Evolutionary conservation across 2,329 filamentous ascomycete genomes (phyloP).

Genomic region (Botryotinia convoluta): DNA sequence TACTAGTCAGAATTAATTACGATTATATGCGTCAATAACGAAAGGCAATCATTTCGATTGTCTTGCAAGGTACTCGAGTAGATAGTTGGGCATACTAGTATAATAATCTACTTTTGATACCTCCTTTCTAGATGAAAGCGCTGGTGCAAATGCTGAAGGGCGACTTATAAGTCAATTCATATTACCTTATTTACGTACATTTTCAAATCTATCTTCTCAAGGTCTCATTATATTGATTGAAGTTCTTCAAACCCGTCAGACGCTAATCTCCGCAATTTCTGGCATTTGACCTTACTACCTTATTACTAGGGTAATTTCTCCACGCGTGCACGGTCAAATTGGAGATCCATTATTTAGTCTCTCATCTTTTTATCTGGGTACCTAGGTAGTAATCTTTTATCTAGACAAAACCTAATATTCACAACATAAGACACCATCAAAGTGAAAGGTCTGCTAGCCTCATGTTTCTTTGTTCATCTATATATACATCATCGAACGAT

Average conservation of each 20-base stretch:
- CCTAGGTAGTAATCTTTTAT: not conserved
- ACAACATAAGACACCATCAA: not conserved
- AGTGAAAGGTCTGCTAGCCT: not conserved
- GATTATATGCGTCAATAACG: not conserved
- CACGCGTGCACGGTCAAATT: not conserved
- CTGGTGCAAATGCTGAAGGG: not conserved
- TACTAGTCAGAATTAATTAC: not conserved
- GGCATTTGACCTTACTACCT: not conserved
- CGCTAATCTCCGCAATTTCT: constrained; percentile 6
- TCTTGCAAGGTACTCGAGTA: not conserved
- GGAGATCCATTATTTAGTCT: not conserved
- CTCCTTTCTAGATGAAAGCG: not conserved
- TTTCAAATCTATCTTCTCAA: not conserved
- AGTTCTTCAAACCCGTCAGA: not conserved
- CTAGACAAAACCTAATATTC: not conserved
- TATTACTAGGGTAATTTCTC: not conserved
- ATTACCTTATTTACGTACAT: not conserved
- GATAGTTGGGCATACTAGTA: not conserved
- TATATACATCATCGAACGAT: constrained; percentile 10
- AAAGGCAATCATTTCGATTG: not conserved
- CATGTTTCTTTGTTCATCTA: not conserved
- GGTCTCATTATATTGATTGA: not conserved
- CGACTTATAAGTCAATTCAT: not conserved
- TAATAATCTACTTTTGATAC: not conserved
- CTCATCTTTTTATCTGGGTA: not conserved